Conservation (phyloP, 495 filamentous ascomycete species). For the Astrothelium macrocarpum region DNA sequence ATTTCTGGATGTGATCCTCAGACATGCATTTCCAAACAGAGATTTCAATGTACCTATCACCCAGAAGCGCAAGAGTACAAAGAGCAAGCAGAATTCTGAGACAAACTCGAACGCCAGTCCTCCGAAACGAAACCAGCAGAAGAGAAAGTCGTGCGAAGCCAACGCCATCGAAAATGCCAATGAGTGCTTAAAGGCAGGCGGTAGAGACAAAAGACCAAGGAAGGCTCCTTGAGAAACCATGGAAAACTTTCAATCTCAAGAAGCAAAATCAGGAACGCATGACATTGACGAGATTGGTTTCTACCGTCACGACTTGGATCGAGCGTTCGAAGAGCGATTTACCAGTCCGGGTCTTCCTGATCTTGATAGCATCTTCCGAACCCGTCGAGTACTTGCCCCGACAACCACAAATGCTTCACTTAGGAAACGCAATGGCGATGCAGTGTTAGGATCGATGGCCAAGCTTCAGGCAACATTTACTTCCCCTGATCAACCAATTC, state of each 20-base stretch:
- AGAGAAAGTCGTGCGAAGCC: background rate
- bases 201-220: background rate
- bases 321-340: background rate
- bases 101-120: background rate
- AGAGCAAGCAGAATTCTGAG: background rate
- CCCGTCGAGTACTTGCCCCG: background rate
- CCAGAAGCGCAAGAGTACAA: background rate
- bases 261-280: background rate
- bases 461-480: background rate
- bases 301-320: background rate
- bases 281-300: background rate
- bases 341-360: background rate
- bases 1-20: slow-evolving; percentile 15
- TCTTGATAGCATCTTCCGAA: background rate
- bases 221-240: background rate
- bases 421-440: background rate
- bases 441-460: background rate
- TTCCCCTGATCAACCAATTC: background rate
- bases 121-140: background rate
- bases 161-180: background rate
- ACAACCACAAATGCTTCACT: background rate
- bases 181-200: background rate
- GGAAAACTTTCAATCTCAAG: background rate
- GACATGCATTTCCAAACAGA: slow-evolving; percentile 8
- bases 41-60: background rate